Conservation (phyloP, 2,329 filamentous ascomycete genomes). For the Colletotrichum limetticola region DNA sequence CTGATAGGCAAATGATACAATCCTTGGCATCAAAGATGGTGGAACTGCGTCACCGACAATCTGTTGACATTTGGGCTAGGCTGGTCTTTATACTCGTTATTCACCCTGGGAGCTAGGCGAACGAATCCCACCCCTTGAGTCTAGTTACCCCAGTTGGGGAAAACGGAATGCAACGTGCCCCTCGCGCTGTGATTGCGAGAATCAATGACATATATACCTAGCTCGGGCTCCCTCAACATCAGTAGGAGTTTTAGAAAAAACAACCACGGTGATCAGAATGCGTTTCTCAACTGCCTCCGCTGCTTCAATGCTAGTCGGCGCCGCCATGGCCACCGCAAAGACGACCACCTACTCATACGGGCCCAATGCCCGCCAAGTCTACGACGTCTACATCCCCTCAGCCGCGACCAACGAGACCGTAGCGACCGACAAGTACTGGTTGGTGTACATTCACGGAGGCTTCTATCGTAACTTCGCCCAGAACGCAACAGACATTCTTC, state of each 20-base stretch:
- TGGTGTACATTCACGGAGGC: conserved; percentile 22
- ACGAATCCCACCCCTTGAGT: background rate
- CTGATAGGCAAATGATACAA: background rate
- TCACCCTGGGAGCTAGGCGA: background rate
- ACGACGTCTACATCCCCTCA: conserved; percentile 14
- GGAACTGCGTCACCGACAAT: background rate
- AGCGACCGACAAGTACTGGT: conserved; percentile 19
- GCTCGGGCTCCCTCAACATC: background rate
- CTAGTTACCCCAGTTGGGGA: conserved; percentile 8
- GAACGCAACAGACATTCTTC: conserved; percentile 14
- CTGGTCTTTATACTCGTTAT: background rate
- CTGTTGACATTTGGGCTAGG: background rate
- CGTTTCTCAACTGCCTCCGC: background rate
- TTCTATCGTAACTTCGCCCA: conserved; percentile 30
- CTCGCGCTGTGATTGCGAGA: background rate
- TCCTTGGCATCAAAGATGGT: background rate
- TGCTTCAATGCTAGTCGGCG: background rate
- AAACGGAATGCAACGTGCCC: background rate
- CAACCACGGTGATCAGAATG: background rate
- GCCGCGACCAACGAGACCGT: background rate
- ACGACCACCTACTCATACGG: conserved; percentile 24
- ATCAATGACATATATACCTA: background rate
- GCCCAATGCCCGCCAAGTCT: conserved; percentile 17
- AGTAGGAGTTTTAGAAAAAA: too few relatives aligned
- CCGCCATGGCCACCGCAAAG: conserved; percentile 7